Percentiles rank a stretch among this genome's conserved stretches.
Conservation (phyloP, 2,329 filamentous ascomycete genomes). For the Fusarium avenaceum region DNA sequence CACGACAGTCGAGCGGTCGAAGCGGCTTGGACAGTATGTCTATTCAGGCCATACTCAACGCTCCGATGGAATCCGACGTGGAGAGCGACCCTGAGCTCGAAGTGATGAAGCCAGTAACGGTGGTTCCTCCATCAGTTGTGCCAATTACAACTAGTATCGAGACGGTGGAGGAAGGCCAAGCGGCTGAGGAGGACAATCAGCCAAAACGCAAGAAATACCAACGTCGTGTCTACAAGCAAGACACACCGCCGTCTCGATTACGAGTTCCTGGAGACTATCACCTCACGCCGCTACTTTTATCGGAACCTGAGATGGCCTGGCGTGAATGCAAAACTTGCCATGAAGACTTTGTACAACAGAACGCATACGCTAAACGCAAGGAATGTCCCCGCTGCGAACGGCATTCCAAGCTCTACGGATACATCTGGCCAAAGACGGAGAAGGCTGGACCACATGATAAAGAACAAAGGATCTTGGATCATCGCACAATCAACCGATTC, state of each 20-base stretch:
- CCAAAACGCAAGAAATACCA: constrained; percentile 55
- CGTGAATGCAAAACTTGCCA: constrained; percentile 89
- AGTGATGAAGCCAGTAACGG: constrained; percentile 18
- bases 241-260: constrained; percentile 51
- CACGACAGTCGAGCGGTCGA: constrained; percentile 16
- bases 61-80: constrained; percentile 40
- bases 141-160: constrained; percentile 47
- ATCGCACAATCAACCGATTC: constrained; percentile 89
- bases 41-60: constrained; percentile 53
- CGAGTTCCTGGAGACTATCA: constrained; percentile 85
- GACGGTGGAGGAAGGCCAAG: constrained; percentile 35
- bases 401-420: constrained; percentile 96
- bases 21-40: constrained; percentile 50
- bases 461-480: constrained; percentile 81
- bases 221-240: constrained; percentile 53
- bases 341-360: constrained; percentile 85
- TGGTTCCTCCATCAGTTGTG: constrained; percentile 26
- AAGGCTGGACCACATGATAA: constrained; percentile 80
- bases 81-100: constrained; percentile 35
- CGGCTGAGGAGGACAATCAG: constrained; percentile 33
- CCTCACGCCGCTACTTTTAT: constrained; percentile 80
- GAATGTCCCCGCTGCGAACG: constrained; percentile 94
- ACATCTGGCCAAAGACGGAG: constrained; percentile 95
- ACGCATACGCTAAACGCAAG: constrained; percentile 87
- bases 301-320: constrained; percentile 83